Base-by-base conservation (phyloP, 2,329 filamentous ascomycete genomes). In the Nothophoma quercina region DNA sequence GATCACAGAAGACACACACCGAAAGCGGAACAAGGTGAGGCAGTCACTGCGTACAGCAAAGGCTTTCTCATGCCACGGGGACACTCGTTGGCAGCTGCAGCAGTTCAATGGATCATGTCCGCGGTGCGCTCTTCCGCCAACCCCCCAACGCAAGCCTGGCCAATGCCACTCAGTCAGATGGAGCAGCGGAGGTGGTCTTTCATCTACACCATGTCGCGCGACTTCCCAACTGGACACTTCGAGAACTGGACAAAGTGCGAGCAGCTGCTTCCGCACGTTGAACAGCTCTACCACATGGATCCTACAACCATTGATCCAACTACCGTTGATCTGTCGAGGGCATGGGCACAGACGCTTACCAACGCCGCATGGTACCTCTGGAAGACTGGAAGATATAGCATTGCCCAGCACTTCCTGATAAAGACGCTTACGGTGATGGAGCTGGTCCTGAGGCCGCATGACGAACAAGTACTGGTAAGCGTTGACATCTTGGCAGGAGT, bases 141-240 rank as follows among this genome's bases (percentile, higher is more conserved):
- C n/a, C n/a, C n/a, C n/a, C n/a, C n/a, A n/a, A 62, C 58, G 8
- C 53, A 33, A 45, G 32, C 47, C 6, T 66, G 58, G 62, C 46
- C 62, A 25, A 51, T 49, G 15, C 50, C 42, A 7, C 29, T 19
- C 15, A 21, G 49, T 23, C 7, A 54, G 10, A 30, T 32, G 33
- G 50, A 55, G 40, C 41, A 45, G 30, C 65, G 51, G 55, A 34
- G 55, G 26, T n/a, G 25, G 8, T 32, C 8, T 7, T 62, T 60
- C 29, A 16, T 64, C 9, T 12, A n/a, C 19, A 18, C 52, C n/a
- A 51, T 63, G 43, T 46, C 47, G 25, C 23, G 34, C 33, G 52
- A 55, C 32, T 48, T 64, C 7, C 60, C 60, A 9, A 43, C 3
- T 21, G 48, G 40, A 5, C 18, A 48, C 6, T 58, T 29, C 34